These are phyloP conservation scores for Fusarium sp. DNA, from an alignment of 2,329 filamentous ascomycete genomes.

Conservation along the genomic window DNA sequence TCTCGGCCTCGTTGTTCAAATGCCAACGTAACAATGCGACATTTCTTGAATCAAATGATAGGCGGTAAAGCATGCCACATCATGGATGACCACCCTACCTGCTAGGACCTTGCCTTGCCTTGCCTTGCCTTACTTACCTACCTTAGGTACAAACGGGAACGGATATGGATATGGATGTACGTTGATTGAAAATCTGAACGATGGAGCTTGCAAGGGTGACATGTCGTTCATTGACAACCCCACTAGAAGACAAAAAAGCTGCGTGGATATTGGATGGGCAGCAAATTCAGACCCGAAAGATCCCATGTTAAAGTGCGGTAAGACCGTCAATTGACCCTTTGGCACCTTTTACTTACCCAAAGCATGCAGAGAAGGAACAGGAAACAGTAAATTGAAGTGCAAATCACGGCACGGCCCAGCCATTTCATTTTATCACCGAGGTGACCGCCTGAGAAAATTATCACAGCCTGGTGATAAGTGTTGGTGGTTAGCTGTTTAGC, in stretches of 20 bases:
- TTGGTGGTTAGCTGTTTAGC: neutral
- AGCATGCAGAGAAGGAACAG: neutral
- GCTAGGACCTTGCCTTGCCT: neutral
- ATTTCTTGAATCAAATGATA: constrained; percentile 27
- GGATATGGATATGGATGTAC: neutral
- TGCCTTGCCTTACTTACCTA: neutral
- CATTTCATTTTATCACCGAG: constrained; percentile 44
- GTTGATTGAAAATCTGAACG: neutral
- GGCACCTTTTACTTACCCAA: constrained; percentile 18
- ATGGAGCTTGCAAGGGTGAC: constrained; percentile 17
- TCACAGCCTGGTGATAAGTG: constrained; percentile 4
- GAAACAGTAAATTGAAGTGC: neutral
- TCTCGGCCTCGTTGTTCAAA: neutral
- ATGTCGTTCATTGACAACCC: constrained; percentile 30
- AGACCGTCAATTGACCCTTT: constrained; percentile 31
- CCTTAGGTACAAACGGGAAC: neutral
- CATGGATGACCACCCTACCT: constrained; percentile 5
- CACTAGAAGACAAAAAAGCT: constrained; percentile 22
- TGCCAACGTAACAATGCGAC: constrained; percentile 17
- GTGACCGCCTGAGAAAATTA: constrained; percentile 33
- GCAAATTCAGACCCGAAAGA: constrained; percentile 30
- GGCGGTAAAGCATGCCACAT: constrained; percentile 32
- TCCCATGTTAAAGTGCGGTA: constrained; percentile 33
- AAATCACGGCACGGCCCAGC: constrained; percentile 31
- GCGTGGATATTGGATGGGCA: constrained; percentile 26